A percentile compares a stretch with the other conserved stretches of the same genome.
Evolutionary conservation across 768 basidiomycete species (phyloP).

Genomic region (Lactarius tabidus): DNA sequence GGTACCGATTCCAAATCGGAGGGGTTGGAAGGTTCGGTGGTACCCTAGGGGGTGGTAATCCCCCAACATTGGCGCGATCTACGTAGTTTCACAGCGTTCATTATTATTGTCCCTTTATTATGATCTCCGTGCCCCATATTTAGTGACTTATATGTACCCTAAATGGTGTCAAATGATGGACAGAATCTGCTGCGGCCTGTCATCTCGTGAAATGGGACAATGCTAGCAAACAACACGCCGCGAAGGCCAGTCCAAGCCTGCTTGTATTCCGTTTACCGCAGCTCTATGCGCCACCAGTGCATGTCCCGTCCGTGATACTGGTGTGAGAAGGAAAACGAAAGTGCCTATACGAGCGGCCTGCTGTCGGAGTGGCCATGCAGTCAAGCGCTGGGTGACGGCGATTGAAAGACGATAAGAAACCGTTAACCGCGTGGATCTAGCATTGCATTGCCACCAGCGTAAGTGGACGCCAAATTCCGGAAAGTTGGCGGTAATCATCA

Average conservation of each 20-base stretch:
- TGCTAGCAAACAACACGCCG: not conserved
- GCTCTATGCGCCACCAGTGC: not conserved
- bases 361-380: not conserved
- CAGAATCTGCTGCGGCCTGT: not conserved
- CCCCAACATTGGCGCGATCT: not conserved
- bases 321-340: not conserved
- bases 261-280: not conserved
- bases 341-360: not conserved
- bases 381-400: not conserved
- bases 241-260: not conserved
- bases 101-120: not conserved
- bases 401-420: not conserved
- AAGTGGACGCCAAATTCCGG: not conserved
- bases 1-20: not conserved
- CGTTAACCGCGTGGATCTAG: not conserved
- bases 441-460: not conserved
- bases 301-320: not conserved
- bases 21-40: not conserved
- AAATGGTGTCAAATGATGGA: not conserved
- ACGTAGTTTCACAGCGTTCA: not conserved
- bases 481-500: not conserved
- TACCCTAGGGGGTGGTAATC: not conserved
- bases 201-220: not conserved
- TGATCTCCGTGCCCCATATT: not conserved
- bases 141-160: no score